Base-by-base conservation (phyloP, 1,284 basidiomycete genomes). In the Xerocomus amazonicus region DNA sequence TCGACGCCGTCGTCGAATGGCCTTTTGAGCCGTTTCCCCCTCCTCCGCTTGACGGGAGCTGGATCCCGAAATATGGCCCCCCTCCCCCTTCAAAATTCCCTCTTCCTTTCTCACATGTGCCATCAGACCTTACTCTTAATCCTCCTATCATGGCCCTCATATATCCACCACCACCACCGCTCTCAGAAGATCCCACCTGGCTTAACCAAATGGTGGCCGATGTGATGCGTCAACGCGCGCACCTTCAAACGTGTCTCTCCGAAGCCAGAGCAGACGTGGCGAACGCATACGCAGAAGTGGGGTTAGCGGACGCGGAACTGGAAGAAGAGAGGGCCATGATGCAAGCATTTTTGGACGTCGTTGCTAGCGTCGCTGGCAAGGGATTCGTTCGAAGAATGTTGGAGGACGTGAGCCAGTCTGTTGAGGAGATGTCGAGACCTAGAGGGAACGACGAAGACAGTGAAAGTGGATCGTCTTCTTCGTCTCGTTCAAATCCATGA, bases 331-430 rank as follows among this genome's bases (percentile, higher is more conserved):
- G 35, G 27, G 26, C 47, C 10, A 33, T 38, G 26, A 66, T 59
- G 61, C 63, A 65, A n/a, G 44, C 32, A 4, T 68, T 65, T 51
- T 37, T 69, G 33, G 40, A 65, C 42, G 42, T 19, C 26, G 55
- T 69, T 0, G 54, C 49, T 10, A 35, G 41, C 10, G 49, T 69
- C n/a, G 63, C 65, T 0, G 63, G 63, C 23, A 31, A 7, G 1
- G 65, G 62, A 4, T 66, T 66, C 38, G 56, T 69, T 19, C 49
- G 57, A 32, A 61, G 62, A 34, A 49, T 65, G 54, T 29, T 67
- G 42, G 45, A 50, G 31, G 53, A 60, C 10, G 61, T 56, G 23
- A 47, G 45, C 1, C 33, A 42, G 9, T 54, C 53, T 28, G 33
- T 60, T 23, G 41, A 50, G 13, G 29, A 9, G 7, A 60, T 62